A percentile compares a stretch with the other conserved stretches of the same genome.
Conservation (phyloP, 208 protist species). For the Crithidia sp. region DNA sequence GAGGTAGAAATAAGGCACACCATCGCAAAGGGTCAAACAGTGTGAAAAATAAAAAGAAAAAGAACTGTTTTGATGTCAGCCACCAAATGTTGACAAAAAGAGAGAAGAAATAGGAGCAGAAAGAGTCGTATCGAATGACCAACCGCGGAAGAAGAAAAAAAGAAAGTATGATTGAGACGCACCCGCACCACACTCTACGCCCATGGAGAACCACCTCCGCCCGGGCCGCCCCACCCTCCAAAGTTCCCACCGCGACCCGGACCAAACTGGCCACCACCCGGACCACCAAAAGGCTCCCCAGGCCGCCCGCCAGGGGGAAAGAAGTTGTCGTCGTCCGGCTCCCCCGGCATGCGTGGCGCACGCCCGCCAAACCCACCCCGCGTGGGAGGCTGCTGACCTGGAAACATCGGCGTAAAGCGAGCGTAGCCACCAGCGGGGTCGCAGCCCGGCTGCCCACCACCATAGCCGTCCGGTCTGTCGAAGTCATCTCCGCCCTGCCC, state of each 20-base stretch:
- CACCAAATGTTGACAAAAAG: neutral
- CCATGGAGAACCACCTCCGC: conserved; percentile 26
- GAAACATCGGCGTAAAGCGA: conserved; percentile 87
- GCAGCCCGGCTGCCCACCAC: neutral
- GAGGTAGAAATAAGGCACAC: too few species aligned
- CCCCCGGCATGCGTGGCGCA: conserved; percentile 62
- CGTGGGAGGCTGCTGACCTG: conserved; percentile 46
- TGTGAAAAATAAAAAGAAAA: neutral
- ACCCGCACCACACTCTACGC: neutral
- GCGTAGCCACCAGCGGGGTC: conserved; percentile 30
- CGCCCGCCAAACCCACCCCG: conserved; percentile 7
- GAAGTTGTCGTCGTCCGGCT: conserved; percentile 80
- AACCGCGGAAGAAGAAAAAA: neutral
- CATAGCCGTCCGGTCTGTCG: neutral
- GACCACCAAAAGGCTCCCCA: conserved; percentile 47
- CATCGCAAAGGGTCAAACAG: too few species aligned
- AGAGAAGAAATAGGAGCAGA: neutral
- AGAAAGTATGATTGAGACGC: too few species aligned
- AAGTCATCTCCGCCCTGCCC: neutral
- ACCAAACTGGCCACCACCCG: conserved; percentile 68
- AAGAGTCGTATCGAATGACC: neutral
- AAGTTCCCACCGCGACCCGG: conserved; percentile 18
- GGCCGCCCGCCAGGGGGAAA: conserved; percentile 45
- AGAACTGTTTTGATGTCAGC: neutral
- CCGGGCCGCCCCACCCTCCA: conserved; percentile 15